These are phyloP conservation scores for Fusarium mundagurra DNA, from an alignment of 2,329 filamentous ascomycete species.

Conservation along the genomic window DNA sequence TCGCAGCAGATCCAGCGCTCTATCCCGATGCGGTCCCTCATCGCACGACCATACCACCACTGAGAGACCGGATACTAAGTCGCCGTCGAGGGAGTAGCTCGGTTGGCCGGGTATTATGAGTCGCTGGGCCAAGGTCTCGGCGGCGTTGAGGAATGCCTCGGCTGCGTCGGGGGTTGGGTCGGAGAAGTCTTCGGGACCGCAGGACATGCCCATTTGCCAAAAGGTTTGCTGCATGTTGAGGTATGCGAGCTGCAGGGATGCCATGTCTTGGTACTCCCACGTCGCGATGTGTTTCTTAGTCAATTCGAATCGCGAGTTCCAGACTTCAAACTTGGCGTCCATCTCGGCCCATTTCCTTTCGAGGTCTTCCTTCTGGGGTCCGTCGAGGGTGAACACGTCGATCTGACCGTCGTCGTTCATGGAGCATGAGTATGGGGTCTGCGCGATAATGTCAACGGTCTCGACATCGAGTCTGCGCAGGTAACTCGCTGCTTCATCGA, in stretches of 20 bases:
- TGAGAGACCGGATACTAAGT: slow-evolving; percentile 15
- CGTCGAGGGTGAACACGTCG: background rate
- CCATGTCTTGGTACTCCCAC: background rate
- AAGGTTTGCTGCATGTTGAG: slow-evolving; percentile 20
- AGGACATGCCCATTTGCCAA: slow-evolving; percentile 15
- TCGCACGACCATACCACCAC: background rate
- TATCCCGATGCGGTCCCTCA: background rate
- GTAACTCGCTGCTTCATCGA: slow-evolving; percentile 26
- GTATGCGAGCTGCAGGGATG: background rate
- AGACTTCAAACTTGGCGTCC: background rate
- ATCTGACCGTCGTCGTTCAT: background rate
- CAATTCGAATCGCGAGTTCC: slow-evolving; percentile 22
- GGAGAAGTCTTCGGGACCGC: background rate
- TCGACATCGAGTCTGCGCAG: slow-evolving; percentile 21
- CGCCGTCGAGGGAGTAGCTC: slow-evolving; percentile 21
- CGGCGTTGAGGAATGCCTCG: background rate
- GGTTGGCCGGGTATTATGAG: slow-evolving; percentile 1
- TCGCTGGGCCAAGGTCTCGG: background rate
- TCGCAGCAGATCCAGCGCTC: slow-evolving; percentile 23
- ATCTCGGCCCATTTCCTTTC: background rate
- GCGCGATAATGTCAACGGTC: background rate
- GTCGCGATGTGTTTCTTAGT: slow-evolving; percentile 7
- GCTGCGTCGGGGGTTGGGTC: background rate
- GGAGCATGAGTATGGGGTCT: background rate
- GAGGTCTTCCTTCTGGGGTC: background rate